These are phyloP conservation scores for Hymenoscyphus scutula DNA, from an alignment of 2,329 filamentous ascomycete species.

Conservation along the genomic window DNA sequence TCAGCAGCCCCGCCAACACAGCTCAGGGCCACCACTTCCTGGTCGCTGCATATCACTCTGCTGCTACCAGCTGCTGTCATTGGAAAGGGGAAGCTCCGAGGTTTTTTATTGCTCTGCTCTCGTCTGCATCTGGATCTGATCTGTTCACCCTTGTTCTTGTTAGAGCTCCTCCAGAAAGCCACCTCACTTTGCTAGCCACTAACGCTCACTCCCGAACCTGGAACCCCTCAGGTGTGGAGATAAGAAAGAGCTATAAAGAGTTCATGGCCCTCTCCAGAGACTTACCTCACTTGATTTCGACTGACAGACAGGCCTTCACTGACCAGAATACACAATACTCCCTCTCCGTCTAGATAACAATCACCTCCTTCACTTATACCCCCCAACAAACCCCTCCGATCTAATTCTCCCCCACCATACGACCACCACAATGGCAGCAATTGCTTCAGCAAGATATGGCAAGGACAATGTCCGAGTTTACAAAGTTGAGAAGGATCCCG, in stretches of 20 bases:
- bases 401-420: not conserved
- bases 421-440: conserved; percentile 49
- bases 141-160: not conserved
- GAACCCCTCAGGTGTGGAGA: not conserved
- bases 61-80: conserved; percentile 1
- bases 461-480: conserved; percentile 99
- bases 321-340: not conserved
- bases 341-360: not conserved
- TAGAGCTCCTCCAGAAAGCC: not conserved
- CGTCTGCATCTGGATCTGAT: not conserved
- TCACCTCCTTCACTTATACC: not conserved
- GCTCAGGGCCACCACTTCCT: not conserved
- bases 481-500: conserved; percentile 82
- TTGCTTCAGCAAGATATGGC: conserved; percentile 71
- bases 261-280: not conserved
- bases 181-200: not conserved
- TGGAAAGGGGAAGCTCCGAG: conserved; percentile 13
- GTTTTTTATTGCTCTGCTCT: not conserved
- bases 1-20: conserved; percentile 7
- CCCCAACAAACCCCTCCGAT: not conserved
- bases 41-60: not conserved
- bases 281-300: too few species aligned
- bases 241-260: conserved; percentile 5
- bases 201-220: not conserved
- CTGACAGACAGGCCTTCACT: not conserved